These are phyloP conservation scores for Pythium brachiatum DNA, from an alignment of 352 stramenopile genomes.

Conservation along the genomic window DNA sequence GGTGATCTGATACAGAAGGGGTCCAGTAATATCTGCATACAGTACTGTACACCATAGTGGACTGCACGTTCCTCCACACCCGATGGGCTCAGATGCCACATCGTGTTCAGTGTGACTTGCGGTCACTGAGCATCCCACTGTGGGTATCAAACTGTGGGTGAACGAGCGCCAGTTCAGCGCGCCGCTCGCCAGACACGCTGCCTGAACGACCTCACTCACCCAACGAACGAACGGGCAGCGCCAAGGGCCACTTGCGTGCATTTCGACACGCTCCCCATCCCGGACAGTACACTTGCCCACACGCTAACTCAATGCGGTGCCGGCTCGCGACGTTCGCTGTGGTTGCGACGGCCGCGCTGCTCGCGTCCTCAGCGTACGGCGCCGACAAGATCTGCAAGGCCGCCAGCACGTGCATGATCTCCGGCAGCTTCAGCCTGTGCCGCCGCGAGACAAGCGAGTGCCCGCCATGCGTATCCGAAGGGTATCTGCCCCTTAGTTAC, in stretches of 20 bases:
- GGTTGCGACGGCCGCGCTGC: neutral
- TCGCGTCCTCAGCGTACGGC: constrained; percentile 7
- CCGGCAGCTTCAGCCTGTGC: constrained; percentile 6
- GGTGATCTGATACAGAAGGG: no score
- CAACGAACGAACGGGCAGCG: neutral
- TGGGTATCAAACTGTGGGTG: no score
- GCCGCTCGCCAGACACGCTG: no score
- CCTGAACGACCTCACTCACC: neutral
- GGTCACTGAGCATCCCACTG: neutral
- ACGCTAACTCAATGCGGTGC: neutral
- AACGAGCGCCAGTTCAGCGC: neutral
- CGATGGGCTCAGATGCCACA: neutral
- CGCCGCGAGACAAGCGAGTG: constrained; percentile 4
- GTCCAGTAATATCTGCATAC: no score
- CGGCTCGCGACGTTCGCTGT: constrained; percentile 15
- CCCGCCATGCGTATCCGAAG: constrained; percentile 14
- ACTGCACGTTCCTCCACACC: neutral
- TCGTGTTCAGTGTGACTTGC: neutral
- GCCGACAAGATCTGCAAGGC: constrained; percentile 13
- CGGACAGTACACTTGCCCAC: neutral
- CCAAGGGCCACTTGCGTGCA: neutral
- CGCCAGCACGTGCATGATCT: constrained; percentile 8
- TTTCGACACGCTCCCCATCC: neutral
- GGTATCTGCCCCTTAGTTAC: constrained; percentile 9
- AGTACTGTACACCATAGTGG: neutral